Evolutionary conservation across 2,329 filamentous ascomycete genomes (phyloP).

Genomic region (Xylogone sp.): DNA sequence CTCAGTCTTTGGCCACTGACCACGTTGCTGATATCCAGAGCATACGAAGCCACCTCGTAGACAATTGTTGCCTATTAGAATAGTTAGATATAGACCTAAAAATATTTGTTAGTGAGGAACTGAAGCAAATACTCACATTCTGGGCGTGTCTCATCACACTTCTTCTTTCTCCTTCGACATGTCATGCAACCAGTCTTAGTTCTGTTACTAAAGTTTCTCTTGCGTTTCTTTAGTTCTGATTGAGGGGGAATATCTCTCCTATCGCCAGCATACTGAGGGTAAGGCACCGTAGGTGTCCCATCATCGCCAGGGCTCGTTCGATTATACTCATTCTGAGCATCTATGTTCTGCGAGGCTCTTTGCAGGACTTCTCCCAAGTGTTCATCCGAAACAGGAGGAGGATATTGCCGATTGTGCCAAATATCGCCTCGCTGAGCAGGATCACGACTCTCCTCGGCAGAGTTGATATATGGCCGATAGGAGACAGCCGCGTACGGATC

Average conservation of each 20-base stretch:
- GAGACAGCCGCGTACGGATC: constrained; percentile 21
- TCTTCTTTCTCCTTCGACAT: constrained; percentile 90
- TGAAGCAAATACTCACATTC: constrained; percentile 65
- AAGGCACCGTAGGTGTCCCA: constrained; percentile 29
- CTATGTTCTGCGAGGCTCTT: constrained; percentile 38
- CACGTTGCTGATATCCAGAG: constrained; percentile 81
- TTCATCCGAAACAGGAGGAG: constrained; percentile 43
- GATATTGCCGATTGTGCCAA: constrained; percentile 25
- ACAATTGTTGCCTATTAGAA: constrained; percentile 73
- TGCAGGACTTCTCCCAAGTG: constrained; percentile 48
- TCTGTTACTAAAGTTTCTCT: constrained; percentile 85
- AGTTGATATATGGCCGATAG: constrained; percentile 19
- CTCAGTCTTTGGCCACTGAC: constrained; percentile 74
- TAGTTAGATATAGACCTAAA: background rate
- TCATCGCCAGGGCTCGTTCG: constrained; percentile 34
- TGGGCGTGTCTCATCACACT: constrained; percentile 92
- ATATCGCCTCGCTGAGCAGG: constrained; percentile 13
- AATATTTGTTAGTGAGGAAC: too few species aligned
- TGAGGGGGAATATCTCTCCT: constrained; percentile 37
- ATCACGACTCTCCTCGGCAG: constrained; percentile 20
- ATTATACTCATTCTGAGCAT: constrained; percentile 32
- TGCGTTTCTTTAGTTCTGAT: constrained; percentile 64
- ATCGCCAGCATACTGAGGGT: constrained; percentile 30
- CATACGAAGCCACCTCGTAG: constrained; percentile 86
- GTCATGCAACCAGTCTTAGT: constrained; percentile 96